Evolutionary conservation across 2,329 filamentous ascomycete genomes (phyloP).

Genomic region (Stachybotrys chartarum): DNA sequence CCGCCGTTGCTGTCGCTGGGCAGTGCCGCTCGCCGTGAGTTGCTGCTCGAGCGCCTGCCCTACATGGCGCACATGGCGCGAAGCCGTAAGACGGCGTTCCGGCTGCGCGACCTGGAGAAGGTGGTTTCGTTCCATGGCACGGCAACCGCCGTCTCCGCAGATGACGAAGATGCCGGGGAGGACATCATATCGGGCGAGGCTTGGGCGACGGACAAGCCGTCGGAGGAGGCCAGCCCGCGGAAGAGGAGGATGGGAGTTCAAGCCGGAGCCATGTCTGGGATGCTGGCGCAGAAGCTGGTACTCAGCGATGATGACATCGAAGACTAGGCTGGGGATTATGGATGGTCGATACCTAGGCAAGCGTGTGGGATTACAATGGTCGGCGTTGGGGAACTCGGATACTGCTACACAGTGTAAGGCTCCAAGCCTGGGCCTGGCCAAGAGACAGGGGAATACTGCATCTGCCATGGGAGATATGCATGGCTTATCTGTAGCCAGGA

Average conservation of each 20-base stretch:
- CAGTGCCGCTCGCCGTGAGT: conserved; percentile 60
- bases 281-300: conserved; percentile 58
- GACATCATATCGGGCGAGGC: conserved; percentile 34
- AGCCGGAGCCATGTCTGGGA: conserved; percentile 27
- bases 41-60: conserved; percentile 79
- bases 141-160: conserved; percentile 39
- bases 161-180: conserved; percentile 38
- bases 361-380: background rate
- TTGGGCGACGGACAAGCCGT: conserved; percentile 57
- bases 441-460: background rate
- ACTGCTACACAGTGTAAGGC: background rate
- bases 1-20: conserved; percentile 50
- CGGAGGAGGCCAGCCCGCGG: conserved; percentile 43
- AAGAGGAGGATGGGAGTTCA: conserved; percentile 37
- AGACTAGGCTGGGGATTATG: conserved; percentile 31
- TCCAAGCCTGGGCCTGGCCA: background rate
- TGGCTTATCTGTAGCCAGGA: too few relatives aligned
- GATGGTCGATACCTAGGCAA: background rate
- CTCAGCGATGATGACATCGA: conserved; percentile 83
- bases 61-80: conserved; percentile 68
- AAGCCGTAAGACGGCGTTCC: conserved; percentile 28
- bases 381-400: background rate
- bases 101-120: conserved; percentile 55
- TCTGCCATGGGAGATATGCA: too few relatives aligned
- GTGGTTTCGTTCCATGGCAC: conserved; percentile 62